Base-by-base conservation (phyloP, 805 yeast genomes). In the Yarrowia divulgata region DNA sequence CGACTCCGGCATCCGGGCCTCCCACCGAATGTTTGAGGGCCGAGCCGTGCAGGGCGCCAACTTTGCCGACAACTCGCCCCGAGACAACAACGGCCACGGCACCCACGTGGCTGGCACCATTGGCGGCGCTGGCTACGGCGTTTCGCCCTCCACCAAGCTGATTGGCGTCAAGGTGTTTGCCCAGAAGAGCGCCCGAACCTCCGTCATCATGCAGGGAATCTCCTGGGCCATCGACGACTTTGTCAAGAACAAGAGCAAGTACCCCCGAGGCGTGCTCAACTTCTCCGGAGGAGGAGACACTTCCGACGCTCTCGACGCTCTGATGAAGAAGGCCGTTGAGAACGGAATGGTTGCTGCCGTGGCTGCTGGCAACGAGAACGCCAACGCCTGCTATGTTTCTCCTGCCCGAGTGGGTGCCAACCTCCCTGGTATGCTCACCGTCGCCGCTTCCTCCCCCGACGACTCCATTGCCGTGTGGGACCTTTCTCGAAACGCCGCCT, bases 21-120 rank as follows among this genome's bases (percentile, higher is more conserved):
- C 77, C 64, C 88, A 85, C 77, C 79, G 78, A 48, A 87, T 85
- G 74, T 85, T 85, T 74, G 84, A 77, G 67, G 88, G 87, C 64
- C 81, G 88, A 74, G 88, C 88, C 70, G 76, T 72, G 55, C 84
- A 87, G 87, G 87, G 87, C 70, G 79, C 82, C 70, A 84, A 87
- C 71, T 75, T 85, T 74, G 74, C 73, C 48, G 74, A 79, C 66
- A 75, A 75, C 71, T 80, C 80, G 70, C 85, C 82, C 71, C 76
- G 75, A 19, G 86, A 84, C 70, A 85, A 83, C 43, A 82, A 83
- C 72, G 88, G 88, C 67, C 88, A 85, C 76, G 88, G 88, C 71
- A 82, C 86, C 67, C 88, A 85, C 76, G 85, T 87, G 76, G 87
- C 88, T 49, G 88, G 88, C 73, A 85, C 87, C 67, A 84, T 85